Percentiles rank a stretch among this genome's conserved stretches.
Conservation (phyloP, 345 rosid genomes). For the Eucalyptus microcorys region DNA sequence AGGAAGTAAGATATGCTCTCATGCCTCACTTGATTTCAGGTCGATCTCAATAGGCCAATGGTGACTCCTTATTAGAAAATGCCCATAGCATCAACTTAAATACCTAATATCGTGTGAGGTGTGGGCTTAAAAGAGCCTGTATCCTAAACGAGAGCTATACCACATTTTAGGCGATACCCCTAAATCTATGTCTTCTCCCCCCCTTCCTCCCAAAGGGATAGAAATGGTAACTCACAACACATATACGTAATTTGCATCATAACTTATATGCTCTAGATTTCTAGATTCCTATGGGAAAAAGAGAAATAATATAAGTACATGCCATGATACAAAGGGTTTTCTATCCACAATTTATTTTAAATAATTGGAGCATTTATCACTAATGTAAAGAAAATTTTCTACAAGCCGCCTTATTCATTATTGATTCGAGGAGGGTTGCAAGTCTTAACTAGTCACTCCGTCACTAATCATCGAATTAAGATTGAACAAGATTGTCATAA, state of each 20-base stretch:
- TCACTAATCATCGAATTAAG: neutral
- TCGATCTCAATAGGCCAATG: rapidly evolving
- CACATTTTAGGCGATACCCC: too few species aligned
- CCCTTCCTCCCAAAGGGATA: rapidly evolving
- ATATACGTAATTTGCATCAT: neutral
- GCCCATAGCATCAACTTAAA: too few species aligned
- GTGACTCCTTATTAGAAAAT: too few species aligned
- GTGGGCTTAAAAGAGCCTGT: rapidly evolving
- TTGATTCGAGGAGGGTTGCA: neutral
- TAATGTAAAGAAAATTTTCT: neutral
- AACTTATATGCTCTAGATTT: too few species aligned
- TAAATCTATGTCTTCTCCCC: too few species aligned
- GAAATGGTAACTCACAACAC: too few species aligned
- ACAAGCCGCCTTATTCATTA: neutral
- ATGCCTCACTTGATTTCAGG: too few species aligned
- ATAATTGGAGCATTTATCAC: neutral
- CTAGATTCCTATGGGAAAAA: neutral
- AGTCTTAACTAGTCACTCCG: neutral
- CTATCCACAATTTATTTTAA: neutral
- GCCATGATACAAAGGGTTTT: neutral
- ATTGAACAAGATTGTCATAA: neutral
- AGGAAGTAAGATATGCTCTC: rapidly evolving
- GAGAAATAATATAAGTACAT: neutral
- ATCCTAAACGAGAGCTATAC: too few species aligned
- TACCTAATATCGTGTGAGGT: rapidly evolving